These are phyloP conservation scores for Candida stauntonica DNA, from an alignment of 805 yeast genomes.

Conservation along the genomic window DNA sequence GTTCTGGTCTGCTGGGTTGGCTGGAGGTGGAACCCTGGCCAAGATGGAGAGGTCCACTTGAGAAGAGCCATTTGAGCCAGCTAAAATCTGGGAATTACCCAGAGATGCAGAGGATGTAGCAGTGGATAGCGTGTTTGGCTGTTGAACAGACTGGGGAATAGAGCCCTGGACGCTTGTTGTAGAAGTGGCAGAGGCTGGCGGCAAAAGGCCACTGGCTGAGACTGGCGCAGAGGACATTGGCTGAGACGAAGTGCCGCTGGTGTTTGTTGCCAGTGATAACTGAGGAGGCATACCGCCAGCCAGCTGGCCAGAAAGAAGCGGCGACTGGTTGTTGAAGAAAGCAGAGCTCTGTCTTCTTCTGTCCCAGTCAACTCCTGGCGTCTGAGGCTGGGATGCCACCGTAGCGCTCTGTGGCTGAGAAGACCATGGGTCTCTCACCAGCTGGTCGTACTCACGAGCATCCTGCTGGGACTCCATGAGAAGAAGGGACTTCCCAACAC, in stretches of 20 bases:
- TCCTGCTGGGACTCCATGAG: constrained; percentile 36
- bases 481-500: constrained; percentile 37
- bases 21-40: constrained; percentile 85
- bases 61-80: constrained; percentile 23
- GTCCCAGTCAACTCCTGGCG: constrained; percentile 42
- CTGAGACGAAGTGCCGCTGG: no score
- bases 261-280: not conserved
- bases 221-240: constrained; percentile 11
- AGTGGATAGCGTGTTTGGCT: constrained; percentile 5
- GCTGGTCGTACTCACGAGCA: constrained; percentile 37
- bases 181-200: no score
- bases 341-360: constrained; percentile 53
- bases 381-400: constrained; percentile 34
- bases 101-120: constrained; percentile 13
- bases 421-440: constrained; percentile 42
- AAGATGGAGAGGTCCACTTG: constrained; percentile 63
- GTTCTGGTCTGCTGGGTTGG: constrained; percentile 98
- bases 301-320: constrained; percentile 22
- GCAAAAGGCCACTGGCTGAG: no score
- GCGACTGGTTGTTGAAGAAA: constrained; percentile 38
- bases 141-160: no score
- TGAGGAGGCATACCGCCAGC: constrained; percentile 2
- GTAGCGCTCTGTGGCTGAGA: constrained; percentile 7
- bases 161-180: no score
- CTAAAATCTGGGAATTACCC: constrained; percentile 4